A percentile compares a stretch with the other conserved stretches of the same genome.
Evolutionary conservation across 1,284 basidiomycete genomes (phyloP).

Genomic region (Volvariella surrecta): DNA sequence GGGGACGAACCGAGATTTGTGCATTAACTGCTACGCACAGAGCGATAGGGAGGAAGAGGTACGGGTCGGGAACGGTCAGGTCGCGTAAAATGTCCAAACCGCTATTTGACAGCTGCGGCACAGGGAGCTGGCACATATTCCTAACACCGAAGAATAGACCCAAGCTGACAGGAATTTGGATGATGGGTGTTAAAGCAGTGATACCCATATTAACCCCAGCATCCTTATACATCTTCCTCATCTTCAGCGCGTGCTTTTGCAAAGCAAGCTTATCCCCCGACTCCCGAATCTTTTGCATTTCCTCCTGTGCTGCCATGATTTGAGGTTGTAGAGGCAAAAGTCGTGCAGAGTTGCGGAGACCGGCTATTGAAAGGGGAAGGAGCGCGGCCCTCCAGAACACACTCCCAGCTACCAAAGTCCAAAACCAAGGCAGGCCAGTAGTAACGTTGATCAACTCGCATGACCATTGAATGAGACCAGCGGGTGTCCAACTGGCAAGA

Average conservation of each 20-base stretch:
- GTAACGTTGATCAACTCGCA: slow-evolving; percentile 71
- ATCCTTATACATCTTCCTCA: slow-evolving; percentile 58
- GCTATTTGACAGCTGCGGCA: slow-evolving; percentile 70
- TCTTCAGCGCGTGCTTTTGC: slow-evolving; percentile 45
- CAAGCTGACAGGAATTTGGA: slow-evolving; percentile 77
- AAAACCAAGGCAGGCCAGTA: slow-evolving; percentile 82
- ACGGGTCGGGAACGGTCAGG: slow-evolving; percentile 74
- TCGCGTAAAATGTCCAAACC: slow-evolving; percentile 76
- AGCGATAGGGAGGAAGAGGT: slow-evolving; percentile 66
- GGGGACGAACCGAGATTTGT: slow-evolving; percentile 61
- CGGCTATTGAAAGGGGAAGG: slow-evolving; percentile 63
- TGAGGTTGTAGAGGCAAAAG: slow-evolving; percentile 57
- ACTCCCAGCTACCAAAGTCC: slow-evolving; percentile 70
- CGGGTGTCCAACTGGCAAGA: slow-evolving; percentile 51
- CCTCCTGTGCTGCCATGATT: slow-evolving; percentile 46
- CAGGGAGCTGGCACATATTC: slow-evolving; percentile 60
- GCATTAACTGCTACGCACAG: slow-evolving; percentile 59
- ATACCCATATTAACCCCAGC: slow-evolving; percentile 62
- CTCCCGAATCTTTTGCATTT: slow-evolving; percentile 27
- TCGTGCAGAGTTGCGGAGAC: slow-evolving; percentile 61
- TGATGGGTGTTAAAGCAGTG: slow-evolving; percentile 51
- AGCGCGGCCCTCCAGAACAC: slow-evolving; percentile 61
- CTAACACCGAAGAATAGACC: slow-evolving; percentile 83
- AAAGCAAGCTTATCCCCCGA: slow-evolving; percentile 45
- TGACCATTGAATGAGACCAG: slow-evolving; percentile 54